phyloP scores from a whole-genome alignment of 2,329 filamentous ascomycete species.

The Mycosphaerella sp. region DNA sequence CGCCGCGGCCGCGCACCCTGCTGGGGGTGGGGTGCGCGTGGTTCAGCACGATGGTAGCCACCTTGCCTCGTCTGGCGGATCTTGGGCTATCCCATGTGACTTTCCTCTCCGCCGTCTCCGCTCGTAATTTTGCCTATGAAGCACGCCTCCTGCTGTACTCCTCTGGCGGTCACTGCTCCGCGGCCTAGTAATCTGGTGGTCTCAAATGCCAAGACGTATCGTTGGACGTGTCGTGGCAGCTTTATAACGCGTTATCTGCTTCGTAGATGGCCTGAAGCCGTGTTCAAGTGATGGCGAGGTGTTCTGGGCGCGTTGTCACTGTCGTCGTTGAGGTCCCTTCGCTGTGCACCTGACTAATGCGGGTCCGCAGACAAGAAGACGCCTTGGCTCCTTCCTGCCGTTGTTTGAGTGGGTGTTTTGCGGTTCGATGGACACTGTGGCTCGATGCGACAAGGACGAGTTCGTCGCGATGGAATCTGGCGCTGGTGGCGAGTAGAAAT shows the following conservation, averaged over 20 bases:
- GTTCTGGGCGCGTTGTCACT: constrained; percentile 11
- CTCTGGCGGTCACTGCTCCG: constrained; percentile 10
- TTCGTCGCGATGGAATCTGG: constrained; percentile 11
- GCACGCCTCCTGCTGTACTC: constrained; percentile 2
- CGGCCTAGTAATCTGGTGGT: constrained; percentile 1
- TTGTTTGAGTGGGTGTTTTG: constrained; percentile 8
- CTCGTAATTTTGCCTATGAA: constrained; percentile 3
- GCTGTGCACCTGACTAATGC: constrained; percentile 18
- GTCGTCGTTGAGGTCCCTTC: constrained; percentile 7
- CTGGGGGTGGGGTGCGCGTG: constrained; percentile 30
- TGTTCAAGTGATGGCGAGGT: background rate
- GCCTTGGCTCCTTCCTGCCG: constrained; percentile 5
- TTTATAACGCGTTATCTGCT: constrained; percentile 17
- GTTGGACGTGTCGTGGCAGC: constrained; percentile 14
- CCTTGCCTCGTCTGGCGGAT: constrained; percentile 25
- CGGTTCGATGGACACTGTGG: constrained; percentile 15
- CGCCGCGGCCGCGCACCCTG: constrained; percentile 33
- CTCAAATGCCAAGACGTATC: constrained; percentile 15
- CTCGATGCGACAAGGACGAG: constrained; percentile 15
- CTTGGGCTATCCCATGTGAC: constrained; percentile 20
- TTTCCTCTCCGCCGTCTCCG: background rate
- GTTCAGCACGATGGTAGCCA: constrained; percentile 33
- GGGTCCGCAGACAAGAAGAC: background rate
- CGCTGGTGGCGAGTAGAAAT: constrained; percentile 5
- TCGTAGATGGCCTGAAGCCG: constrained; percentile 1